Percentiles rank a stretch among this genome's conserved stretches.
These are phyloP conservation scores for Celoporthe dispersa DNA, from an alignment of 2,329 filamentous ascomycete genomes.

Conservation along the genomic window DNA sequence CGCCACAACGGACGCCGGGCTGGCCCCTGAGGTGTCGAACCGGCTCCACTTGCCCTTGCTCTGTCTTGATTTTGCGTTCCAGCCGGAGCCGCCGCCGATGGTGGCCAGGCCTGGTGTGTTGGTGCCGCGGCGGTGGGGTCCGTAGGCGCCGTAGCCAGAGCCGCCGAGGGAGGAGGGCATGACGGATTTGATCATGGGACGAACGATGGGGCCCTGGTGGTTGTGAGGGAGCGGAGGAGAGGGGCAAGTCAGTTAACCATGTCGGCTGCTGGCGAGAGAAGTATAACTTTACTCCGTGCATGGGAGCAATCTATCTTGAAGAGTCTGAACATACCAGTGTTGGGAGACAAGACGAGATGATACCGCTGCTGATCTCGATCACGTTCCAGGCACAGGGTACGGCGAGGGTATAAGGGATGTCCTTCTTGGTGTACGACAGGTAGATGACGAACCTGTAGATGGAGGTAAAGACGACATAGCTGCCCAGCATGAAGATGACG, in stretches of 20 bases:
- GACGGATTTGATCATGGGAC: slow-evolving; percentile 18
- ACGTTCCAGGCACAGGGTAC: slow-evolving; percentile 18
- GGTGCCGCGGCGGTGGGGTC: neutral
- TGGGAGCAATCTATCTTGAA: too few species aligned
- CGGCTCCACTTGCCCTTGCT: slow-evolving; percentile 14
- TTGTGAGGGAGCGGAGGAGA: too few species aligned
- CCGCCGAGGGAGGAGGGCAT: slow-evolving; percentile 14
- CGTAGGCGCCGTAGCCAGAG: slow-evolving; percentile 9
- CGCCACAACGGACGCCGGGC: neutral
- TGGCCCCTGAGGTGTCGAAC: slow-evolving; percentile 6
- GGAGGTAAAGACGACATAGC: slow-evolving; percentile 24
- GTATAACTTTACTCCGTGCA: too few species aligned
- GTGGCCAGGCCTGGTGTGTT: slow-evolving; percentile 12
- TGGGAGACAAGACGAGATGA: slow-evolving; percentile 22
- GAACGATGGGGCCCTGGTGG: slow-evolving; percentile 13
- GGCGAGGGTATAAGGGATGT: slow-evolving; percentile 32
- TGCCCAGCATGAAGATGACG: slow-evolving; percentile 23
- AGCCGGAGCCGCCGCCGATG: slow-evolving; percentile 13
- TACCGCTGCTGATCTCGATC: slow-evolving; percentile 24
- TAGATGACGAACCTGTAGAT: slow-evolving; percentile 22
- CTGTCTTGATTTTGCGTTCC: slow-evolving; percentile 1
- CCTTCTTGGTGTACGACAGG: slow-evolving; percentile 6
- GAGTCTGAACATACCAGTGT: slow-evolving; percentile 2
- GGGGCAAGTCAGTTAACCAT: too few species aligned
- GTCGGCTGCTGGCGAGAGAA: too few species aligned